Evolutionary conservation across 2,329 filamentous ascomycete species (phyloP).

Genomic region (Aureobasidium melanogenum): DNA sequence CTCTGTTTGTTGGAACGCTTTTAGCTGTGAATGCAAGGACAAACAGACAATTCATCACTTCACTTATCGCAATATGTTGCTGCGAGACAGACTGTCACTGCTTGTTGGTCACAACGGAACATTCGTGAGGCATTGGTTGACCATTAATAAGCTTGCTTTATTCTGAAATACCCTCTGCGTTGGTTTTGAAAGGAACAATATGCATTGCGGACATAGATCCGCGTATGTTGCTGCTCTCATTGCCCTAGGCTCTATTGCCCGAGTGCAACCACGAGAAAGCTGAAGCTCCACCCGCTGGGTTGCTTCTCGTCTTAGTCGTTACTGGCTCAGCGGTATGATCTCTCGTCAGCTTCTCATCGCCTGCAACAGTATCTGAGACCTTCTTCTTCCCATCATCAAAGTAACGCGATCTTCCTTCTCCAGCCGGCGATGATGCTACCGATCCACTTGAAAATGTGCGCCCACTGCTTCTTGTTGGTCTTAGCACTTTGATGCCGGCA

Average conservation of each 20-base stretch:
- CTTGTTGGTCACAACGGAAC: background rate
- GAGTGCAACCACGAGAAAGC: conserved; percentile 86
- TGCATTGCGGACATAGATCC: background rate
- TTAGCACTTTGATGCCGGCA: conserved; percentile 84
- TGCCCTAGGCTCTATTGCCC: background rate
- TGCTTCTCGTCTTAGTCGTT: conserved; percentile 40
- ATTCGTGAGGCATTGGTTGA: background rate
- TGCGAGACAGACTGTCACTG: background rate
- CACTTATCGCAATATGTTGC: background rate
- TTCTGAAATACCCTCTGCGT: background rate
- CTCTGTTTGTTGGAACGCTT: background rate
- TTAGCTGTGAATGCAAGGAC: background rate
- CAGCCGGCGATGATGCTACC: conserved; percentile 22
- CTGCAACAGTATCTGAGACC: conserved; percentile 7
- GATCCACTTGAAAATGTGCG: conserved; percentile 39
- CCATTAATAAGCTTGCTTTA: background rate
- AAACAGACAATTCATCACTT: background rate
- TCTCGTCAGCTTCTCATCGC: conserved; percentile 11
- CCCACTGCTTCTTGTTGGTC: conserved; percentile 58
- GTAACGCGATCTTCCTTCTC: conserved; percentile 35
- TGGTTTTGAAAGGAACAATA: background rate
- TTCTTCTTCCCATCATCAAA: conserved; percentile 38
- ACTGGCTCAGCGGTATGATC: conserved; percentile 7
- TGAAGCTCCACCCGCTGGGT: conserved; percentile 84
- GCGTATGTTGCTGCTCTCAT: background rate